These are phyloP conservation scores for Leccinum pachyderme DNA, from an alignment of 1,284 basidiomycete species.

Conservation along the genomic window DNA sequence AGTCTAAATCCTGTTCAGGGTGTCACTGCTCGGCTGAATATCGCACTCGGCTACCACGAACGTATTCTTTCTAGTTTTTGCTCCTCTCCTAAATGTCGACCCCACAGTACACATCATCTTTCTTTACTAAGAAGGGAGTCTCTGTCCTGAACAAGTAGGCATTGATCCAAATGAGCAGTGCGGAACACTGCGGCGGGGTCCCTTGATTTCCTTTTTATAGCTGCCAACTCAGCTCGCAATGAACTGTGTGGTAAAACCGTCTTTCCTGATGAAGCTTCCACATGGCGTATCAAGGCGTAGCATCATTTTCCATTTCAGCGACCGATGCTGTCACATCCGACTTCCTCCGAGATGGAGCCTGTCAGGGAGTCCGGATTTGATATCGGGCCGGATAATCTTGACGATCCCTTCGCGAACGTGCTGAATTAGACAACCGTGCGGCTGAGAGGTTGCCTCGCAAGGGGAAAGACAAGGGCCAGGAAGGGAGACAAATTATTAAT, in stretches of 20 bases:
- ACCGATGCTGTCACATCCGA: conserved; percentile 29
- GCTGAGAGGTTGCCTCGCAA: conserved; percentile 19
- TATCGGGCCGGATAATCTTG: conserved; percentile 34
- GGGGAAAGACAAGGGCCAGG: conserved; percentile 6
- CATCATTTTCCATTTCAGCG: conserved; percentile 13
- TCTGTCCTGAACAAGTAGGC: conserved; percentile 9
- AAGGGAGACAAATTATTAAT: conserved; percentile 22
- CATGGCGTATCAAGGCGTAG: conserved; percentile 30
- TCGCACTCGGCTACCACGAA: not conserved
- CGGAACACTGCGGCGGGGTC: conserved; percentile 7
- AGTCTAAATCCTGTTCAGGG: not conserved
- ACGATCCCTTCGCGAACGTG: conserved; percentile 35
- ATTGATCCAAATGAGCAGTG: conserved; percentile 1
- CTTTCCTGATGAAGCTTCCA: conserved; percentile 10
- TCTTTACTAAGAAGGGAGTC: conserved; percentile 2
- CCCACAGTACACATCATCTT: conserved; percentile 25
- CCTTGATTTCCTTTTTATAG: conserved; percentile 21
- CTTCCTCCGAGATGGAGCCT: conserved; percentile 21
- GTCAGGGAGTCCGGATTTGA: conserved; percentile 4
- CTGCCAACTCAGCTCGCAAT: conserved; percentile 5
- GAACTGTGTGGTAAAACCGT: conserved; percentile 8
- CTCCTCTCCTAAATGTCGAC: conserved; percentile 23
- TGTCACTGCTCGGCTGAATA: conserved; percentile 1
- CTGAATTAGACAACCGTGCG: conserved; percentile 18
- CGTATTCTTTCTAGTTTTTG: not conserved